phyloP scores from a whole-genome alignment of 495 filamentous ascomycete species.

The Astrocystis sublimbata region DNA sequence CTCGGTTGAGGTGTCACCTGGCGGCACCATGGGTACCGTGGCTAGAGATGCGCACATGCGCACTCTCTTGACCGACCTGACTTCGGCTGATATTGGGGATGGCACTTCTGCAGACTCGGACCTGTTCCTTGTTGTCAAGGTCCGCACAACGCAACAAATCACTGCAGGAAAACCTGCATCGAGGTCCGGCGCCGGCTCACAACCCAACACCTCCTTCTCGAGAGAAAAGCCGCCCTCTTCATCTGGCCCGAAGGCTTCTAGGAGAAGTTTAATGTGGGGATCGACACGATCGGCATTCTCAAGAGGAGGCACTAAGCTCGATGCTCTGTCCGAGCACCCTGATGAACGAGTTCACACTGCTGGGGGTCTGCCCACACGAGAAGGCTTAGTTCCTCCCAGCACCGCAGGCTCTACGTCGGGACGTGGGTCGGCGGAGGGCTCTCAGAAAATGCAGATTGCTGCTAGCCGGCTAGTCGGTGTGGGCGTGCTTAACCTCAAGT shows the following conservation, averaged over 20 bases:
- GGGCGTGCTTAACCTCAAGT: conserved; percentile 77
- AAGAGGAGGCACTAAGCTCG: conserved; percentile 49
- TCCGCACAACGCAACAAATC: conserved; percentile 64
- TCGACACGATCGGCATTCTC: conserved; percentile 49
- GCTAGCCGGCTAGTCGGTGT: conserved; percentile 71
- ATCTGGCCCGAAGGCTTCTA: conserved; percentile 57
- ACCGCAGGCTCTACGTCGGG: conserved; percentile 54
- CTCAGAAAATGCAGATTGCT: conserved; percentile 39
- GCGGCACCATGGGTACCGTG: conserved; percentile 62
- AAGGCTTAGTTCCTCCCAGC: conserved; percentile 53
- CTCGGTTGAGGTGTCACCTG: conserved; percentile 73
- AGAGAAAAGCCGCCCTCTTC: conserved; percentile 48
- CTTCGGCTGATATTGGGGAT: conserved; percentile 80
- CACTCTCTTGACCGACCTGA: conserved; percentile 85
- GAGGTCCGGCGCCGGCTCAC: conserved; percentile 42
- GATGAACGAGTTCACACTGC: conserved; percentile 40
- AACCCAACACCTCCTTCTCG: conserved; percentile 36
- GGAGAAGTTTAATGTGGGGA: conserved; percentile 85
- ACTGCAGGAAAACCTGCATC: conserved; percentile 48
- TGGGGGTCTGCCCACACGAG: conserved; percentile 40
- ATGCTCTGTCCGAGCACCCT: conserved; percentile 49
- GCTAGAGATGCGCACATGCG: conserved; percentile 66
- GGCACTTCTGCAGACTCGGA: conserved; percentile 63
- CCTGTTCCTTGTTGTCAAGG: conserved; percentile 81
- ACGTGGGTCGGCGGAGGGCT: conserved; percentile 48